Percentiles rank a stretch among this genome's conserved stretches.
These are phyloP conservation scores for Coccomyxa sp. DNA, from an alignment of 139 green algal species.

Conservation along the genomic window DNA sequence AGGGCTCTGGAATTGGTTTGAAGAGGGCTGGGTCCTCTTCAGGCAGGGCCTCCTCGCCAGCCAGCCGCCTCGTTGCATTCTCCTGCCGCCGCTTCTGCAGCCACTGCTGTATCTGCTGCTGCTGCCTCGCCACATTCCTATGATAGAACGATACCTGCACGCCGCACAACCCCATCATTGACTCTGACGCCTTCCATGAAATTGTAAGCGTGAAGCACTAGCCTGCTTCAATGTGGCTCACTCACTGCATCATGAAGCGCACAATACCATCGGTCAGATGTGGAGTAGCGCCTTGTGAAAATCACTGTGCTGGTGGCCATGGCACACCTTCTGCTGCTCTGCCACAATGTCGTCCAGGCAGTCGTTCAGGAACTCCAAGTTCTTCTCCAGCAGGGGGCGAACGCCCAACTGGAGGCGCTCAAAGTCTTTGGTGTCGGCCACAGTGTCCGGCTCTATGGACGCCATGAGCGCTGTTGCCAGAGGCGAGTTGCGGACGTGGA, in stretches of 20 bases:
- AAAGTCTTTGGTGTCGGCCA: constrained; percentile 48
- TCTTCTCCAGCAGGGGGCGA: constrained; percentile 79
- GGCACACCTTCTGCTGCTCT: constrained; percentile 61
- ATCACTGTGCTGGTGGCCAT: neutral
- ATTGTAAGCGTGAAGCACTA: too few species aligned
- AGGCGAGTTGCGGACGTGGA: constrained; percentile 79
- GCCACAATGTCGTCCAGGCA: constrained; percentile 91
- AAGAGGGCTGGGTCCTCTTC: constrained; percentile 91
- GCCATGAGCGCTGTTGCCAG: constrained; percentile 77
- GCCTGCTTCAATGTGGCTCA: too few species aligned
- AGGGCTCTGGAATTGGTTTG: constrained; percentile 86
- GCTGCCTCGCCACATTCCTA: constrained; percentile 66
- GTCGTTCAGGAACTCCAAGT: constrained; percentile 85
- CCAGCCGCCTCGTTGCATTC: constrained; percentile 70
- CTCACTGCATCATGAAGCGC: too few species aligned
- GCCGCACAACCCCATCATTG: neutral
- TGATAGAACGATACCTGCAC: constrained; percentile 72
- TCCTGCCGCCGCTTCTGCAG: constrained; percentile 65
- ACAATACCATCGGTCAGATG: too few species aligned
- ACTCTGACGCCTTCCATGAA: too few species aligned
- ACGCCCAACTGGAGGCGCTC: constrained; percentile 75
- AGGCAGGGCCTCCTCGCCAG: constrained; percentile 86
- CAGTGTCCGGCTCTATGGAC: constrained; percentile 7
- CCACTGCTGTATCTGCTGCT: constrained; percentile 64
- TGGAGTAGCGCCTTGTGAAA: neutral